Evolutionary conservation across 140 eudicot genomes (phyloP).

Genomic region (Bidens hawaiensis): DNA sequence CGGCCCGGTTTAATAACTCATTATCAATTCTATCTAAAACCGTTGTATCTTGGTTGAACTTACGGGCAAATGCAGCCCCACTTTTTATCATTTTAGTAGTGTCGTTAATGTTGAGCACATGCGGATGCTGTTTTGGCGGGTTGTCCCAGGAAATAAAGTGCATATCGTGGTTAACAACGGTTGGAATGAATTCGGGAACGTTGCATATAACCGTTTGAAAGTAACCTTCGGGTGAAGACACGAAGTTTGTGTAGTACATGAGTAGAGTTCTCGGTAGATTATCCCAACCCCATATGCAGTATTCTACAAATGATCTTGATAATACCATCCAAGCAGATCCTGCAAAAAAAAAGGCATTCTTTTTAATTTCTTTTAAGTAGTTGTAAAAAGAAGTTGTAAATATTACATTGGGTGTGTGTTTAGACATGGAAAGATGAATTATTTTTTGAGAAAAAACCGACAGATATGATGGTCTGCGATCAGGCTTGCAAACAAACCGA

Average conservation of each 20-base stretch:
- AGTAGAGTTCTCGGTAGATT: constrained; percentile 79
- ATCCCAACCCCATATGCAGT: constrained; percentile 90
- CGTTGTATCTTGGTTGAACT: constrained; percentile 46
- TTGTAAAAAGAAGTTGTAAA: not conserved
- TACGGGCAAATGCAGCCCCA: constrained; percentile 77
- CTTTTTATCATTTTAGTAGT: constrained; percentile 58
- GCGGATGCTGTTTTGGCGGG: constrained; percentile 92
- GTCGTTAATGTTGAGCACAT: constrained; percentile 53
- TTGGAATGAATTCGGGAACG: constrained; percentile 56
- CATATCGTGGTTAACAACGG: constrained; percentile 81
- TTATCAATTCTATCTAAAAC: constrained; percentile 56
- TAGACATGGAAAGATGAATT: not conserved
- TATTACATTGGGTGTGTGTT: not conserved
- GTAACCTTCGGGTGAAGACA: constrained; percentile 89
- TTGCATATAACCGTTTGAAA: constrained; percentile 84
- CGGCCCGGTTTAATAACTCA: constrained; percentile 44
- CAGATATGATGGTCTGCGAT: not conserved
- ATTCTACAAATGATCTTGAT: constrained; percentile 68
- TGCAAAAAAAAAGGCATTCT: constrained; percentile 16
- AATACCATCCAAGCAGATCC: constrained; percentile 95
- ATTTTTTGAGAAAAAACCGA: not conserved
- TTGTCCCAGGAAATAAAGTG: constrained; percentile 82
- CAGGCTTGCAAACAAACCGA: too few relatives aligned
- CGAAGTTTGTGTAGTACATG: constrained; percentile 79
- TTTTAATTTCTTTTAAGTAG: not conserved